These are phyloP conservation scores for Sphaceloma murrayae DNA, from an alignment of 2,329 filamentous ascomycete species.

Conservation along the genomic window DNA sequence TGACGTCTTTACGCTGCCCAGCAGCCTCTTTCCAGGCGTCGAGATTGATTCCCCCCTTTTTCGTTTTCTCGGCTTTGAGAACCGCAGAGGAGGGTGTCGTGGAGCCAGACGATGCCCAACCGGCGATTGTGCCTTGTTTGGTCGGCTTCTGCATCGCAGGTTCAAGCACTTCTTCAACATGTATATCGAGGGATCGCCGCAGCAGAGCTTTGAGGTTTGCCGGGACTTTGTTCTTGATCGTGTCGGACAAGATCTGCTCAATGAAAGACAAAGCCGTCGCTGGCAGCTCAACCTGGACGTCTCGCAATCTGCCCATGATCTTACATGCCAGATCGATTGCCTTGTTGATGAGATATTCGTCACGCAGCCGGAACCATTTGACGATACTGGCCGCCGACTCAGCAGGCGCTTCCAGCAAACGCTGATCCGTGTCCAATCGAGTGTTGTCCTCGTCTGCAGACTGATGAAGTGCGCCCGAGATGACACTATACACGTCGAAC, in stretches of 20 bases:
- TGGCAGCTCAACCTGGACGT: slow-evolving; percentile 63
- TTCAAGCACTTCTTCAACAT: slow-evolving; percentile 31
- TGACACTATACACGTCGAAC: slow-evolving; percentile 74
- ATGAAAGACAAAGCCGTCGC: slow-evolving; percentile 51
- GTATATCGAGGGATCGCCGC: slow-evolving; percentile 48
- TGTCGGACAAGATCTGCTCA: slow-evolving; percentile 54
- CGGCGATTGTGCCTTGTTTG: slow-evolving; percentile 34
- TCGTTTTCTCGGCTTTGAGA: slow-evolving; percentile 19
- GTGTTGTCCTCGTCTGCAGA: slow-evolving; percentile 28
- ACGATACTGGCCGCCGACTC: slow-evolving; percentile 59
- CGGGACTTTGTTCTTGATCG: slow-evolving; percentile 68
- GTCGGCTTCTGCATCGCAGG: slow-evolving; percentile 24
- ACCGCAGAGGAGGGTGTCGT: slow-evolving; percentile 22
- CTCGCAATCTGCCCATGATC: slow-evolving; percentile 69
- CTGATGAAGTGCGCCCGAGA: slow-evolving; percentile 58
- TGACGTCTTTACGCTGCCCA: slow-evolving; percentile 44
- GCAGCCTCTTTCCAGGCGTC: slow-evolving; percentile 27
- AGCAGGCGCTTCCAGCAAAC: slow-evolving; percentile 56
- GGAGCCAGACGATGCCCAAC: slow-evolving; percentile 31
- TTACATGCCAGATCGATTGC: slow-evolving; percentile 77
- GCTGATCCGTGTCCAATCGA: slow-evolving; percentile 34
- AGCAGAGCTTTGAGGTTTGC: slow-evolving; percentile 79
- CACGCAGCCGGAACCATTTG: slow-evolving; percentile 82
- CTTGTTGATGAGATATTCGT: slow-evolving; percentile 73
- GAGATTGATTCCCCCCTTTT: slow-evolving; percentile 28